A percentile compares a stretch with the other conserved stretches of the same genome.
Conservation (phyloP, 352 stramenopile species). For the Peronospora farinosa region DNA sequence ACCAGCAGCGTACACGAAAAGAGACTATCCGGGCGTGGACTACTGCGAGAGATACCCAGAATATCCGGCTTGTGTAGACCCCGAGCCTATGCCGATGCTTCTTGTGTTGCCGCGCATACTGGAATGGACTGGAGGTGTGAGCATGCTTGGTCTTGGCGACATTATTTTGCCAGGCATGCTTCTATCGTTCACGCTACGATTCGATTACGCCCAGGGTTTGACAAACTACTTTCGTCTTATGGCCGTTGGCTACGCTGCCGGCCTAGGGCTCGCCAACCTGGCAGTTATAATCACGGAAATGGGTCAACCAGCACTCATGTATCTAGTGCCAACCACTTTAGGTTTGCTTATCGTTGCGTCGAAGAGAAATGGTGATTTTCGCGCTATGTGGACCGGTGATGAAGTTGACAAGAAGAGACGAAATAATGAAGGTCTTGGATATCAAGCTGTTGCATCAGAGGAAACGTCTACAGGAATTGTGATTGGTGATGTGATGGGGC, state of each 20-base stretch:
- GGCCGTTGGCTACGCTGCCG: slow-evolving; percentile 88
- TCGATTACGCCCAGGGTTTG: slow-evolving; percentile 66
- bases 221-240: slow-evolving; percentile 86
- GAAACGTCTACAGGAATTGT: slow-evolving; percentile 13
- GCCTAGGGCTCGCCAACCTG: slow-evolving; percentile 90
- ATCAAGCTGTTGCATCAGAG: slow-evolving; percentile 18
- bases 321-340: slow-evolving; percentile 91
- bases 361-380: slow-evolving; percentile 71
- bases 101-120: slow-evolving; percentile 88
- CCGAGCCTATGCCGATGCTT: slow-evolving; percentile 92
- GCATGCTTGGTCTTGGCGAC: slow-evolving; percentile 93
- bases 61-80: slow-evolving; percentile 55
- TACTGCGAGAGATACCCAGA: slow-evolving; percentile 67
- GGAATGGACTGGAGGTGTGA: slow-evolving; percentile 88
- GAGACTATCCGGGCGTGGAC: slow-evolving; percentile 62
- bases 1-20: slow-evolving; percentile 57
- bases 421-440: slow-evolving; percentile 18
- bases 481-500: slow-evolving; percentile 14
- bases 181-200: slow-evolving; percentile 88
- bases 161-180: slow-evolving; percentile 94
- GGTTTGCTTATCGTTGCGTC: slow-evolving; percentile 64
- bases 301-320: slow-evolving; percentile 94
- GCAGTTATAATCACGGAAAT: slow-evolving; percentile 90
- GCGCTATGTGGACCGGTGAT: slow-evolving; percentile 44
- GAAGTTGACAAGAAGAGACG: slow-evolving; percentile 21